Evolutionary conservation across 164 flowering plant species (phyloP), one percentile per base, ranked within the genome.

Genomic region (Vitis cinerea): DNA sequence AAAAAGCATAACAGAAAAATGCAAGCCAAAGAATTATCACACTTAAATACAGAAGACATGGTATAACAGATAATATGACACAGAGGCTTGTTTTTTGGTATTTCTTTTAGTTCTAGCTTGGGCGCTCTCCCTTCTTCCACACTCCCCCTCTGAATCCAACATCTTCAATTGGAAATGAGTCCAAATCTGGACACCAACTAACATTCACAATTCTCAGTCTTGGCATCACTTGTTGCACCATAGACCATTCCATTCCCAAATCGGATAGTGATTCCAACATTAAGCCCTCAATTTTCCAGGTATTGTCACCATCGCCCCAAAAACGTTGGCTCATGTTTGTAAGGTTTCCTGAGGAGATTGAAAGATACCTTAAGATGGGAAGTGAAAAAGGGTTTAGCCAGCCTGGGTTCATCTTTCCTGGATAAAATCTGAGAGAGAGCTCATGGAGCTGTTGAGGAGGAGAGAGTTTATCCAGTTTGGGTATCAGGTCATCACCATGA

Each of bases 361-460:
- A 74, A 8, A 86, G 80, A 68, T 74, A 79, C 29, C 71, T 70
- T 47, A 86, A 59, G 72, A 69, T 66, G 15, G 85, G 85, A 65
- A 83, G 84, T 19, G 85, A 74, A 23, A 27, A 16, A 29, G 89
- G 89, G 58, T 75, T 86, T 48, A 86, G 84, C 89, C 86, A 86
- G 1, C 15, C 13, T 0, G 87, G 87, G 50, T 84, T 82, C 1
- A 49, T 57, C 44, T 76, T 68, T 8, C 89, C 87, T 1, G 86
- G 89, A 70, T 74, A 82, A 72, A 79, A 83, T 48, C 70, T 61
- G 14, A 86, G 75, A 59, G 70, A 72, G 13, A 86, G 75, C 66
- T 86, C 86, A 55, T 81, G 77, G 19, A 86, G 85, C 23, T 85
- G 78, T 11, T n/a, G 59, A 13, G 87, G 86, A 51, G 83, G 86